Evolutionary conservation across 2,329 filamentous ascomycete species (phyloP).

Genomic region (Fusarium sp.): DNA sequence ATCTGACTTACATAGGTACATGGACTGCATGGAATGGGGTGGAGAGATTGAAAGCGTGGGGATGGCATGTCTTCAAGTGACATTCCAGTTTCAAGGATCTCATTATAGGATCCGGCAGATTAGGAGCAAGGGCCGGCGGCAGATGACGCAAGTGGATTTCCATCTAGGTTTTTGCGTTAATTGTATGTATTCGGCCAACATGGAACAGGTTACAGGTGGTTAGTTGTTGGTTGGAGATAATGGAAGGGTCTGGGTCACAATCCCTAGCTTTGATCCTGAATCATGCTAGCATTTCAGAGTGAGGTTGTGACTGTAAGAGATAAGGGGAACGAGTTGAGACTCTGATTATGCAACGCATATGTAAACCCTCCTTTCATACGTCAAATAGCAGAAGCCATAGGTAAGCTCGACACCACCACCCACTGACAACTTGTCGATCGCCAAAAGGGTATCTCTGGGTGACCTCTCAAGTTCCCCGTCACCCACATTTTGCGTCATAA

Average conservation of each 20-base stretch:
- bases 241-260: background rate
- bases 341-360: background rate
- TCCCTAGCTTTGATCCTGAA: background rate
- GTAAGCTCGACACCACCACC: background rate
- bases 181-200: background rate
- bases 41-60: constrained; percentile 22
- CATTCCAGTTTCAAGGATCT: constrained; percentile 15
- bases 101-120: constrained; percentile 7
- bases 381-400: constrained; percentile 3
- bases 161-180: background rate
- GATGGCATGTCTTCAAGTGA: constrained; percentile 17
- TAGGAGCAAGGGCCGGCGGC: background rate
- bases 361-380: background rate
- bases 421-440: constrained; percentile 18
- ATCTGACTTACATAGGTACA: background rate
- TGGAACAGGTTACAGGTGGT: background rate
- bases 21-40: background rate
- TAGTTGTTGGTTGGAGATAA: background rate
- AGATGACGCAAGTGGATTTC: constrained; percentile 8
- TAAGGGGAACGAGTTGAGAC: background rate
- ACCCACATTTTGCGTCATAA: constrained; percentile 21
- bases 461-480: background rate
- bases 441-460: background rate
- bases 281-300: background rate
- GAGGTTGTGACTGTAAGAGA: background rate